Conservation (phyloP, 169 alveolate species). For the Eimeria zaria region DNA sequence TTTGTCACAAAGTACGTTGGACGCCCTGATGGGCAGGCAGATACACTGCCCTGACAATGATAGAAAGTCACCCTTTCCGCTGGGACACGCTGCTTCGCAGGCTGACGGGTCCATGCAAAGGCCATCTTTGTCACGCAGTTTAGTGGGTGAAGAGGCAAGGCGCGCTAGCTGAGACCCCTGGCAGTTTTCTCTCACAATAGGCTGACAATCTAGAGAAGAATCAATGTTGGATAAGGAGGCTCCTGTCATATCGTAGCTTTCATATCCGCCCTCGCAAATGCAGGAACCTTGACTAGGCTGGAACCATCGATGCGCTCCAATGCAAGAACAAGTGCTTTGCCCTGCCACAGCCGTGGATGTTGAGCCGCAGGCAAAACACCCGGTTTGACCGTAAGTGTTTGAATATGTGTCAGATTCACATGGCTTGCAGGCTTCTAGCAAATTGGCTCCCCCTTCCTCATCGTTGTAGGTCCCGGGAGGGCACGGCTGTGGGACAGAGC, state of each 20-base stretch:
- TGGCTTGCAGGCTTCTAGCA: constrained; percentile 75
- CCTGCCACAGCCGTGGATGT: constrained; percentile 87
- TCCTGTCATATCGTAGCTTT: constrained; percentile 57
- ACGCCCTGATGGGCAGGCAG: constrained; percentile 43
- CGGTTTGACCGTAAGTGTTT: constrained; percentile 83
- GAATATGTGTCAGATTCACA: constrained; percentile 70
- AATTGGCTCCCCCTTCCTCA: constrained; percentile 18
- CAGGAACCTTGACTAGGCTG: constrained; percentile 91
- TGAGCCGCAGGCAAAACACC: constrained; percentile 90
- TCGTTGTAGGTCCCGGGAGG: constrained; percentile 88
- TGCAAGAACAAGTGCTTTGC: constrained; percentile 88
- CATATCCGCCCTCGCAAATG: constrained; percentile 89
- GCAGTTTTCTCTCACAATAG: constrained; percentile 52
- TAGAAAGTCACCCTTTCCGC: constrained; percentile 50
- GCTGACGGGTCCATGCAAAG: constrained; percentile 35
- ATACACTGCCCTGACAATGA: constrained; percentile 61
- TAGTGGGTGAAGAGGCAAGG: constrained; percentile 8
- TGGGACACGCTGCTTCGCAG: constrained; percentile 30
- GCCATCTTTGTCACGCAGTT: constrained; percentile 58
- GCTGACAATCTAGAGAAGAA: constrained; percentile 67
- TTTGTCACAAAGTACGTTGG: background rate
- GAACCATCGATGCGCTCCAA: constrained; percentile 88
- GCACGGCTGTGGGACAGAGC: constrained; percentile 75
- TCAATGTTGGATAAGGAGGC: constrained; percentile 47
- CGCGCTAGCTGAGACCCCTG: constrained; percentile 48